A percentile compares a stretch with the other conserved stretches of the same genome.
These are phyloP conservation scores for Ophiocordyceps camponoti-rufipedis DNA, from an alignment of 2,329 filamentous ascomycete species.

Conservation along the genomic window DNA sequence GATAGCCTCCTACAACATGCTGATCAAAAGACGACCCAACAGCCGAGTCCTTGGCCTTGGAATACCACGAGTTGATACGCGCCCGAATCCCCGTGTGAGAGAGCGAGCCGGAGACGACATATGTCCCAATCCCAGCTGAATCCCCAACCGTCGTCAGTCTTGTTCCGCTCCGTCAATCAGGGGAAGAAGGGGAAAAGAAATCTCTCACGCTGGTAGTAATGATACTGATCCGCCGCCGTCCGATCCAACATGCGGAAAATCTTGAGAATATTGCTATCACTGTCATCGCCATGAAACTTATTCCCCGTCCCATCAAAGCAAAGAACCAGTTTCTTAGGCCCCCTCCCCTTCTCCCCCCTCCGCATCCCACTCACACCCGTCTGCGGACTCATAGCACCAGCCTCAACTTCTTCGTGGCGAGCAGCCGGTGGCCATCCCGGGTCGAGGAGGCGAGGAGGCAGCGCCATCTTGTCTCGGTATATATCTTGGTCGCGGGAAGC, in stretches of 20 bases:
- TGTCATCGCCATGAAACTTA: slow-evolving; percentile 44
- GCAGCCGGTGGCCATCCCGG: slow-evolving; percentile 1
- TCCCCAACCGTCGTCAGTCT: too few species aligned
- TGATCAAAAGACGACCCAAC: slow-evolving; percentile 65
- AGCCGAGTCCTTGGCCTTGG: slow-evolving; percentile 61
- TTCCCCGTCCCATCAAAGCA: slow-evolving; percentile 49
- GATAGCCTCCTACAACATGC: slow-evolving; percentile 70
- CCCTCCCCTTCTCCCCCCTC: slow-evolving; percentile 5
- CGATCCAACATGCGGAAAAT: slow-evolving; percentile 54
- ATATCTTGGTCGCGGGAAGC: neutral
- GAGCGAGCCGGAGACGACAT: slow-evolving; percentile 42
- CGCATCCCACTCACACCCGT: slow-evolving; percentile 3
- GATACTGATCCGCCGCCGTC: slow-evolving; percentile 40
- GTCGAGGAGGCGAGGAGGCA: slow-evolving; percentile 2
- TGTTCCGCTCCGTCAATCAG: too few species aligned
- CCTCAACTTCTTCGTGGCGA: neutral
- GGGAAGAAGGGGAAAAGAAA: neutral
- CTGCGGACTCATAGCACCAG: slow-evolving; percentile 2
- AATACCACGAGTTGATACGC: slow-evolving; percentile 46
- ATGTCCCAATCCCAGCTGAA: slow-evolving; percentile 52
- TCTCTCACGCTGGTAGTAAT: slow-evolving; percentile 43
- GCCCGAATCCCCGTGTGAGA: slow-evolving; percentile 37
- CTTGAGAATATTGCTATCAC: slow-evolving; percentile 49
- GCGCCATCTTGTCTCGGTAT: neutral
- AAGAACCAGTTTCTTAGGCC: slow-evolving; percentile 29